Conservation (phyloP, 2,329 filamentous ascomycete genomes). For the Ophiocordyceps camponoti-saundersi region DNA sequence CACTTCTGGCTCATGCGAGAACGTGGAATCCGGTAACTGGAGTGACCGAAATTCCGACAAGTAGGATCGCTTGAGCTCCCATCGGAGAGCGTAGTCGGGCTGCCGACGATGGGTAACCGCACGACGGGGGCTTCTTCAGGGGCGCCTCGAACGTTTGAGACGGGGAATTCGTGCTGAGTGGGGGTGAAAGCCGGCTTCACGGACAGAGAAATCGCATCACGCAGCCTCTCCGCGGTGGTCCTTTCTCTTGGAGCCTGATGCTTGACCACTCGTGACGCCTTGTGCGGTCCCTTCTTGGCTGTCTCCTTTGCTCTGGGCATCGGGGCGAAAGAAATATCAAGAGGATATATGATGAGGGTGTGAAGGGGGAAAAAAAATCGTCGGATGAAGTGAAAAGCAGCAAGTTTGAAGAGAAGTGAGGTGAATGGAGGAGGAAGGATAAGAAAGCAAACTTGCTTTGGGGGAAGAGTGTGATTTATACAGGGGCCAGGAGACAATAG, state of each 20-base stretch:
- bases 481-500: no score
- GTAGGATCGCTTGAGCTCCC: not conserved
- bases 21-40: not conserved
- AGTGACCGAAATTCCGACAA: no score
- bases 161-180: conserved; percentile 3
- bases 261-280: not conserved
- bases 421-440: no score
- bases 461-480: no score
- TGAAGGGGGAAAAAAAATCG: no score
- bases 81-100: no score
- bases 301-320: not conserved
- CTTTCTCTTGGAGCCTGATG: not conserved
- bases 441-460: no score
- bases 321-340: no score
- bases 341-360: no score
- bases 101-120: not conserved
- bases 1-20: not conserved
- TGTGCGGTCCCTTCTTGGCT: not conserved
- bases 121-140: not conserved
- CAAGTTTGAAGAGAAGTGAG: no score
- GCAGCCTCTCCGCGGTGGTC: not conserved
- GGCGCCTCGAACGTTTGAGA: conserved; percentile 4
- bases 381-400: no score
- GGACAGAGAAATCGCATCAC: not conserved
- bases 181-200: not conserved